Base-by-base conservation (phyloP, 2,329 filamentous ascomycete species). In the Rhynchosporium secalis region DNA sequence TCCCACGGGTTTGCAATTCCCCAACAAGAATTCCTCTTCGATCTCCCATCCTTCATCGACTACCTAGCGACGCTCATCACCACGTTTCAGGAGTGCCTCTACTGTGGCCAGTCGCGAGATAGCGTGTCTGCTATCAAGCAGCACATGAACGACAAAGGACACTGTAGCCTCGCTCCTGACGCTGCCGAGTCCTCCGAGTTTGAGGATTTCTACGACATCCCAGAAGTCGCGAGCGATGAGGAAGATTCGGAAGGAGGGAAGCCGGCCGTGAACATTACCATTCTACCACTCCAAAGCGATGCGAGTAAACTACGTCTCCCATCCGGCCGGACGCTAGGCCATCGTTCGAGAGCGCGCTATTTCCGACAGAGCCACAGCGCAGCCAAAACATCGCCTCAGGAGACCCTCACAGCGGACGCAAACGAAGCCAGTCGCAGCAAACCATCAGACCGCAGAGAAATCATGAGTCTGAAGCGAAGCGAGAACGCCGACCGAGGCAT, bases 401-500 rank as follows among this genome's bases (percentile, higher is more conserved):
- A 54, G 7, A 15, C 51, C 20, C 26, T 54, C 51, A 20, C 38
- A 26, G 2, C 2, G n/a, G 20, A 7, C 2, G 8, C 31, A 33
- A 52, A 26, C 29, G 9, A 33, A 46, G 15, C 20, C 10, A 48
- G 31, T 48, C 31, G 29, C n/a, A 38, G n/a, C 29, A 40, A 31
- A n/a, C n/a, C 43, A 10, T 10, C 29, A 49, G 31, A 48, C 45
- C 31, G 20, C 36, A 4, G 56, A n/a, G 45, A 20, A 29, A 9
- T 7, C 3, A 48, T 48, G 56, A 38, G 29, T 4, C 56, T 49
- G 43, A 28, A 20, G 2, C 43, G 45, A 26, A 58, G 29, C 10
- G 56, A 58, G 10, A 49, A 58, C 20, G 56, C 33, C 4, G 49
- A 49, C n/a, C 33, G 13, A 48, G 56, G 56, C 26, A 28, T 48